Percentiles rank a stretch among this genome's conserved stretches.
These are phyloP conservation scores for Cadophora gregata DNA, from an alignment of 2,329 filamentous ascomycete species.

Conservation along the genomic window DNA sequence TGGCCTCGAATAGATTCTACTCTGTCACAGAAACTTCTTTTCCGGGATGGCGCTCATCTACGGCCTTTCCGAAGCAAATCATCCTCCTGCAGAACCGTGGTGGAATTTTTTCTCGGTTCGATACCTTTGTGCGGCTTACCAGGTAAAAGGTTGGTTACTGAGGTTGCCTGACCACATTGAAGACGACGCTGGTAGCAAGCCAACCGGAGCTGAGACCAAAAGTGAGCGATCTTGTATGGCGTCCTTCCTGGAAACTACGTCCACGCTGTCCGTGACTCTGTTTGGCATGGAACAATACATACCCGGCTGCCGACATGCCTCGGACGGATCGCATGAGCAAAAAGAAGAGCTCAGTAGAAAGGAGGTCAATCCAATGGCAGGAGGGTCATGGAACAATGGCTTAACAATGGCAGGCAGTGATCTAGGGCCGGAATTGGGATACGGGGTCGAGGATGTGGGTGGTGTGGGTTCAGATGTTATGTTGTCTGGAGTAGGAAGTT, in stretches of 20 bases:
- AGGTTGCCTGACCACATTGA: neutral
- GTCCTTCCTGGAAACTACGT: neutral
- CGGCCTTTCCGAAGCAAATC: conserved; percentile 15
- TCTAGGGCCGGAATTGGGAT: neutral
- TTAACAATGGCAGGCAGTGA: conserved; percentile 15
- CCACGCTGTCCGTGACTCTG: conserved; percentile 5
- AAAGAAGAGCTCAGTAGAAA: conserved; percentile 3
- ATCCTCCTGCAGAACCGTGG: conserved; percentile 9
- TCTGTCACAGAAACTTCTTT: conserved; percentile 15
- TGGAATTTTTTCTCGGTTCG: neutral
- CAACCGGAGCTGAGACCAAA: conserved; percentile 12
- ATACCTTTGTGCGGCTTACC: conserved; percentile 5
- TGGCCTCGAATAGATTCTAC: conserved; percentile 20
- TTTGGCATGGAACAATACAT: neutral
- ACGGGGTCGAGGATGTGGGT: conserved; percentile 6
- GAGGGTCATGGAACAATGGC: conserved; percentile 7
- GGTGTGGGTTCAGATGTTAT: conserved; percentile 1
- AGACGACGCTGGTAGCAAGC: neutral
- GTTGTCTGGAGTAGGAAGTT: conserved; percentile 3
- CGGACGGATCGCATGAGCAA: neutral
- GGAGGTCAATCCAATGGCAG: conserved; percentile 2
- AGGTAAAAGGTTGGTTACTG: conserved; percentile 12
- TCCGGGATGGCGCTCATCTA: conserved; percentile 13
- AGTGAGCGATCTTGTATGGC: conserved; percentile 14
- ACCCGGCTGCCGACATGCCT: neutral